Percentiles rank a stretch among this genome's conserved stretches.
phyloP scores from a whole-genome alignment of 352 stramenopile species.

The Discostella stelligera region DNA sequence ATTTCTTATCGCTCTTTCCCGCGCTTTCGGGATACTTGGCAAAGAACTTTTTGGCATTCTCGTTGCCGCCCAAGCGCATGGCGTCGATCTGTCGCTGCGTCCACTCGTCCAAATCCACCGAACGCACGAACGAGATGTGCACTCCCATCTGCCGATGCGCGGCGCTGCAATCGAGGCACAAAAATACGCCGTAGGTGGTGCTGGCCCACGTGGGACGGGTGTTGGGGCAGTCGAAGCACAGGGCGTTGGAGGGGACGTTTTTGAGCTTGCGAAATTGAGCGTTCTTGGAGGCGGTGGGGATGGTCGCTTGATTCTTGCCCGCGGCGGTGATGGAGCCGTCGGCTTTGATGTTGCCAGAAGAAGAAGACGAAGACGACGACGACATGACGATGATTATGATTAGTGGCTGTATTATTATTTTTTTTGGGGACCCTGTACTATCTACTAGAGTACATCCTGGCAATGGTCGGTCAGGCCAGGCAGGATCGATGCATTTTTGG shows the following conservation, averaged over 20 bases:
- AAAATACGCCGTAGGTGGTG: constrained; percentile 80
- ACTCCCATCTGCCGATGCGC: constrained; percentile 79
- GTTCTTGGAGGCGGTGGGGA: constrained; percentile 75
- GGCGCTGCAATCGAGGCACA: constrained; percentile 82
- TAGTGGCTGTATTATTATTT: no score
- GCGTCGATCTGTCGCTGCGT: constrained; percentile 77
- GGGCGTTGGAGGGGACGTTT: constrained; percentile 63
- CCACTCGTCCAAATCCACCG: constrained; percentile 81
- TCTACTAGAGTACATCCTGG: no score
- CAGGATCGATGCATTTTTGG: no score
- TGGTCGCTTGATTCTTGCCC: constrained; percentile 68
- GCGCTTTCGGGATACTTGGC: constrained; percentile 70
- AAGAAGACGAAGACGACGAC: no score
- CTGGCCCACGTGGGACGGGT: constrained; percentile 77
- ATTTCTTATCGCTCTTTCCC: constrained; percentile 81
- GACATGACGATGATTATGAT: background rate
- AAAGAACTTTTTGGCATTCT: constrained; percentile 45
- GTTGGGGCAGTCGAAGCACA: constrained; percentile 83
- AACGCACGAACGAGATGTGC: constrained; percentile 78
- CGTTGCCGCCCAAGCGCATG: constrained; percentile 74
- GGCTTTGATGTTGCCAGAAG: constrained; percentile 65
- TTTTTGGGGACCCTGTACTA: no score
- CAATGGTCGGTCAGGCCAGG: no score
- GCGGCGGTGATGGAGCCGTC: constrained; percentile 79
- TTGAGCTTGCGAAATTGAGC: constrained; percentile 82